Evolutionary conservation across 257 asterid species (phyloP).

Genomic region (Solanum dulcamara): DNA sequence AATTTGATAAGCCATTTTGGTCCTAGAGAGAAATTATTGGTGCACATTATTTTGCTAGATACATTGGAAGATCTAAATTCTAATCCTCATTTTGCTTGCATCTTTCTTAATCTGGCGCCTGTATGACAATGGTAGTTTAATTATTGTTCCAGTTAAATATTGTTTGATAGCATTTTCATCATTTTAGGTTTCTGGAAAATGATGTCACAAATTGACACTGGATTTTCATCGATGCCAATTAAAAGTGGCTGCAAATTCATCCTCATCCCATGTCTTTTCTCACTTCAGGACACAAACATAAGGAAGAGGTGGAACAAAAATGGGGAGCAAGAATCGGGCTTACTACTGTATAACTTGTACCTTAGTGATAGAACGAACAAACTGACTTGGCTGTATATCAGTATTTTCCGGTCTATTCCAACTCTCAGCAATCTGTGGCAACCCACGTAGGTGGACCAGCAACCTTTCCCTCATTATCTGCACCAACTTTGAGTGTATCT

Average conservation of each 20-base stretch:
- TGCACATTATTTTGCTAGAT: not conserved
- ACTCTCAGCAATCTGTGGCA: constrained; percentile 82
- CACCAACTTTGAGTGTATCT: constrained; percentile 91
- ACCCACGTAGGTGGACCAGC: constrained; percentile 71
- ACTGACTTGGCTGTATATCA: constrained; percentile 87
- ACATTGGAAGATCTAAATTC: not conserved
- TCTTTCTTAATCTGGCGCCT: not conserved
- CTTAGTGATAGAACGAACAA: constrained; percentile 83
- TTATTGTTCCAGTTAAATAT: not conserved
- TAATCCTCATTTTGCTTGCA: not conserved
- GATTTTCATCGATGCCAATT: not conserved
- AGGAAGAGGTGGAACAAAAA: not conserved
- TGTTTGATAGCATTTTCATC: not conserved
- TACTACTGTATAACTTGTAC: constrained; percentile 14
- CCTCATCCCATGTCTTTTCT: not conserved
- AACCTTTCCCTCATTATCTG: constrained; percentile 95
- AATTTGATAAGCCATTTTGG: not conserved
- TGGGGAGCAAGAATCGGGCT: not conserved
- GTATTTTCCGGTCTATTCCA: constrained; percentile 75
- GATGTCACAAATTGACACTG: not conserved
- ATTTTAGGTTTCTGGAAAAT: not conserved
- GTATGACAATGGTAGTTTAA: not conserved
- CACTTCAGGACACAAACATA: not conserved
- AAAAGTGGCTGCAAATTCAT: not conserved
- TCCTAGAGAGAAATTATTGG: not conserved